phyloP scores from a whole-genome alignment of 108 stramenopile genomes.

The Schizochytrium sp. region DNA sequence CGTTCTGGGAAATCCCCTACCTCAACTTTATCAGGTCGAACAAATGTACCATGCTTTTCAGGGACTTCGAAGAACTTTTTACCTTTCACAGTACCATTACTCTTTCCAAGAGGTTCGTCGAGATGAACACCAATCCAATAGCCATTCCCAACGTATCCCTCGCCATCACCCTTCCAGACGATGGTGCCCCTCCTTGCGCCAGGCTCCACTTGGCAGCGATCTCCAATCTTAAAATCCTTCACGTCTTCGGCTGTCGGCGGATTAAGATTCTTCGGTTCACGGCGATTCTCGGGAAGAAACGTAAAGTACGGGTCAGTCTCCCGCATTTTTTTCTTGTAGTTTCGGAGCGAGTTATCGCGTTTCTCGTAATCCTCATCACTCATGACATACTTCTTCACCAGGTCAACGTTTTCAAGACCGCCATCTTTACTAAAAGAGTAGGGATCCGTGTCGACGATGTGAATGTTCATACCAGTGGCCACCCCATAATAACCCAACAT shows the following conservation, averaged over 20 bases:
- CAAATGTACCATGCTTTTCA: conserved; percentile 69
- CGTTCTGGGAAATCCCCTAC: conserved; percentile 72
- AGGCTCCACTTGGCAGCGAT: conserved; percentile 91
- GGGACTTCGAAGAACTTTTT: conserved; percentile 67
- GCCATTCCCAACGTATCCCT: conserved; percentile 76
- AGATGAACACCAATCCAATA: conserved; percentile 93
- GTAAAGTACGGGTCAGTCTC: conserved; percentile 86
- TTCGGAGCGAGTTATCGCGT: conserved; percentile 88
- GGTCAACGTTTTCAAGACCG: conserved; percentile 87
- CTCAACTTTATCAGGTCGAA: conserved; percentile 67
- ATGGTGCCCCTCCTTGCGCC: conserved; percentile 88
- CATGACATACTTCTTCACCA: conserved; percentile 92
- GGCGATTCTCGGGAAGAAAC: conserved; percentile 75
- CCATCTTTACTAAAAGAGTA: conserved; percentile 83
- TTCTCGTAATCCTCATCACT: conserved; percentile 93
- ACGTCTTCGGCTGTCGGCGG: conserved; percentile 62
- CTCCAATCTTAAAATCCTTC: conserved; percentile 77
- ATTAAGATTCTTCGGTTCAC: conserved; percentile 80
- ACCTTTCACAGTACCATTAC: conserved; percentile 85
- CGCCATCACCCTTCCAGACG: conserved; percentile 83
- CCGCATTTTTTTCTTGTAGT: conserved; percentile 88
- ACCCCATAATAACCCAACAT: conserved; percentile 92
- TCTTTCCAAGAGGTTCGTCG: conserved; percentile 88
- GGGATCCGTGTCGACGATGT: conserved; percentile 91
- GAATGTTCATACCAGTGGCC: conserved; percentile 84